phyloP scores from a whole-genome alignment of 306 rosid genomes.

The Purshia tridentata region DNA sequence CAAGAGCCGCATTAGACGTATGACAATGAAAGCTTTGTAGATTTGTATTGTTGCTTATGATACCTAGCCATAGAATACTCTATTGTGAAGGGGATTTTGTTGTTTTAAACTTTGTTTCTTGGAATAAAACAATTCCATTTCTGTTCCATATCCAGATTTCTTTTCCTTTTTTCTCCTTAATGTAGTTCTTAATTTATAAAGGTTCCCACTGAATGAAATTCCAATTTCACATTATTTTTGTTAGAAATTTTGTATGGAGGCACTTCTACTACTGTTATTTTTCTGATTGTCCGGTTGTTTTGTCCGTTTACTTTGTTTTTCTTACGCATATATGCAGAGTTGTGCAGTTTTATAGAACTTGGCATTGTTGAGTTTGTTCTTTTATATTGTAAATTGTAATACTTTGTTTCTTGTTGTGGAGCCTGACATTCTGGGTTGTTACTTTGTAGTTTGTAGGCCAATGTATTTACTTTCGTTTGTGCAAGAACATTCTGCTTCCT shows the following conservation, averaged over 20 bases:
- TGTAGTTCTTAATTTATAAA: not conserved
- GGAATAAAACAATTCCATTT: constrained; percentile 39
- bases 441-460: too few relatives aligned
- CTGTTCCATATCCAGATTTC: constrained; percentile 18
- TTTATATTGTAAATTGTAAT: not conserved
- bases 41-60: constrained; percentile 48
- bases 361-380: not conserved
- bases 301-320: not conserved
- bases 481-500: not conserved
- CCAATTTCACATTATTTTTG: constrained; percentile 6
- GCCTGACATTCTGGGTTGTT: too few relatives aligned
- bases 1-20: constrained; percentile 11
- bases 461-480: not conserved
- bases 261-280: too few relatives aligned
- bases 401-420: not conserved
- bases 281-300: not conserved
- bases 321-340: not conserved
- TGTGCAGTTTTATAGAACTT: not conserved
- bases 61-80: constrained; percentile 54
- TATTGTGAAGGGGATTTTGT: constrained; percentile 36
- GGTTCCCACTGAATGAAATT: not conserved
- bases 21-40: constrained; percentile 63
- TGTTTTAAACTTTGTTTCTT: constrained; percentile 26
- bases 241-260: not conserved
- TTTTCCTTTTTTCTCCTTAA: not conserved